Evolutionary conservation across 1,284 basidiomycete genomes (phyloP).

Genomic region (Rhodotorula sp.): DNA sequence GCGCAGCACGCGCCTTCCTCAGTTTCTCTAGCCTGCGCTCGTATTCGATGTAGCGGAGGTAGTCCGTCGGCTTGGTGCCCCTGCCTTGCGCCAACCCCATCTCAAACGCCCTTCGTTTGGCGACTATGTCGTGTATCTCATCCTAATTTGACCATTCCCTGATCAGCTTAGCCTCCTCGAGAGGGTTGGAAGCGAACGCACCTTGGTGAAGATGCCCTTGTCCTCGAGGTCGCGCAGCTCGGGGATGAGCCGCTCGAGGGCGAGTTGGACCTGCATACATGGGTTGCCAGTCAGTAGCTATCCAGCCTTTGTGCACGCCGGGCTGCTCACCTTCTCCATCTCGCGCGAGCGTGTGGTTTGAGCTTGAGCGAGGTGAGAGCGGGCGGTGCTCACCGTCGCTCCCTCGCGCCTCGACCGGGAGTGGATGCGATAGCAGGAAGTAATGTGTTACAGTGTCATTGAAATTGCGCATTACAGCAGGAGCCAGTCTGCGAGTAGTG

Average conservation of each 20-base stretch:
- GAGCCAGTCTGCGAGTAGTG: too few species aligned
- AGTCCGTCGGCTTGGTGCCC: slow-evolving; percentile 59
- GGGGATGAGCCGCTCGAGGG: slow-evolving; percentile 51
- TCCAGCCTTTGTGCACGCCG: background rate
- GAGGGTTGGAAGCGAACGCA: slow-evolving; percentile 49
- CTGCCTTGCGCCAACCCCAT: slow-evolving; percentile 59
- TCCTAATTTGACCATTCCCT: slow-evolving; percentile 51
- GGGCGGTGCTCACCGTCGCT: background rate
- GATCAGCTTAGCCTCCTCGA: background rate
- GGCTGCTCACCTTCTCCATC: slow-evolving; percentile 32
- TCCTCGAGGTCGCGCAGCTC: slow-evolving; percentile 92
- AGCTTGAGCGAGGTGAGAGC: background rate
- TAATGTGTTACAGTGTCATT: too few species aligned
- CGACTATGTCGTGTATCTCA: slow-evolving; percentile 82
- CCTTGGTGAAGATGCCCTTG: slow-evolving; percentile 80
- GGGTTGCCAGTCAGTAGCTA: background rate
- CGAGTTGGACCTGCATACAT: slow-evolving; percentile 40
- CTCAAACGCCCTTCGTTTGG: slow-evolving; percentile 80
- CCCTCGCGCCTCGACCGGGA: background rate
- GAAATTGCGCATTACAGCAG: too few species aligned
- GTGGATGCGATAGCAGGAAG: too few species aligned
- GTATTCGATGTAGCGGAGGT: slow-evolving; percentile 84
- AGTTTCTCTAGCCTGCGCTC: slow-evolving; percentile 85
- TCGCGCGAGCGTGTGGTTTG: background rate
- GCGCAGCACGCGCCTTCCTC: slow-evolving; percentile 69